Conservation (phyloP, 345 rosid genomes). For the Ceriops tagal region DNA sequence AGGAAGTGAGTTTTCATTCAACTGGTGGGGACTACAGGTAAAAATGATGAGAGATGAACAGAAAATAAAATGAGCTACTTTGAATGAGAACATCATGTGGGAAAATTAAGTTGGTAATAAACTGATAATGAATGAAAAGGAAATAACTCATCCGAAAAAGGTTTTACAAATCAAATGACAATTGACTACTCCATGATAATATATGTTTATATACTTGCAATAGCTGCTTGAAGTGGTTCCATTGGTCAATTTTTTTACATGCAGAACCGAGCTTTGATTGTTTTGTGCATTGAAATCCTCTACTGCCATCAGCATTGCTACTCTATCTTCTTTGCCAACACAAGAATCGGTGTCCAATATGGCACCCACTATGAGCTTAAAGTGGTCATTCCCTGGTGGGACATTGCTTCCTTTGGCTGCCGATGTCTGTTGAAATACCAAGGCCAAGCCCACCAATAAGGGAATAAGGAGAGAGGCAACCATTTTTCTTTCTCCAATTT, state of each 20-base stretch:
- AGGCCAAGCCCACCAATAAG: not conserved
- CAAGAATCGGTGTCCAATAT: slow-evolving; percentile 16
- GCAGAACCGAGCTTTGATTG: not conserved
- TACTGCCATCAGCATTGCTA: slow-evolving; percentile 18
- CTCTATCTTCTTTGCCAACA: slow-evolving; percentile 16
- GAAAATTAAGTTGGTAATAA: no score
- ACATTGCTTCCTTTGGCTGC: not conserved
- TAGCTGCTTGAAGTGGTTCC: slow-evolving; percentile 14
- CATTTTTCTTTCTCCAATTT: no score
- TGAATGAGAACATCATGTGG: no score
- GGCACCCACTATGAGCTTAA: slow-evolving; percentile 9
- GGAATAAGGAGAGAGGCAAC: no score
- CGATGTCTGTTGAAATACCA: not conserved
- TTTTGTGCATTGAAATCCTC: slow-evolving; percentile 3
- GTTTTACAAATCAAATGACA: not conserved
- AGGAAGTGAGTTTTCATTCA: no score
- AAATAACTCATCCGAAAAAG: not conserved
- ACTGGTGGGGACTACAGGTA: no score
- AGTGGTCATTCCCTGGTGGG: not conserved
- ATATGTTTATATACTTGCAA: slow-evolving; percentile 10
- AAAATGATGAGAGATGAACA: no score
- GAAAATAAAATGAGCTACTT: no score
- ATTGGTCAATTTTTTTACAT: not conserved
- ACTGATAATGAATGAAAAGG: no score
- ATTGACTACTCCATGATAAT: no score